phyloP scores from a whole-genome alignment of 805 yeast genomes.

The Kodamaea sagamina region DNA sequence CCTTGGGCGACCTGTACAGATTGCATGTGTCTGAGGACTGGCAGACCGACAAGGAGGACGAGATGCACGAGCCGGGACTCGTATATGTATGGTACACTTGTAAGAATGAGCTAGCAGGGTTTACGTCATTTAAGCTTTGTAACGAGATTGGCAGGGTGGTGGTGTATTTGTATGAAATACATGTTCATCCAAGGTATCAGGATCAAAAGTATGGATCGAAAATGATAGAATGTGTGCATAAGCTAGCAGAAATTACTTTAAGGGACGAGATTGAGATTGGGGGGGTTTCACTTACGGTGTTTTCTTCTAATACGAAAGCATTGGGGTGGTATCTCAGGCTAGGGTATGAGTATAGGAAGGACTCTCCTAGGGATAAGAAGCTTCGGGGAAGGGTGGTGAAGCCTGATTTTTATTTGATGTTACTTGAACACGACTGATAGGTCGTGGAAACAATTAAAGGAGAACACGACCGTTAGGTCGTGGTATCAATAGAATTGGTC shows the following conservation, averaged over 20 bases:
- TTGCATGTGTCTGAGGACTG: constrained; percentile 38
- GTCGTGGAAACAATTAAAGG: no score
- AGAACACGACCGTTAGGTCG: no score
- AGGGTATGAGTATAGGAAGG: constrained; percentile 40
- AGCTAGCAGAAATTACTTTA: constrained; percentile 25
- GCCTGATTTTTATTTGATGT: constrained; percentile 46
- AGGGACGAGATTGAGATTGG: constrained; percentile 10
- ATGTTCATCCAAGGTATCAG: constrained; percentile 40
- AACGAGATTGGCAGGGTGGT: constrained; percentile 38
- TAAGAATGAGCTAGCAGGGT: constrained; percentile 34
- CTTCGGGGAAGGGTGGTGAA: constrained; percentile 38
- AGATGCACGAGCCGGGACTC: constrained; percentile 51
- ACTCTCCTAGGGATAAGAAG: constrained; percentile 47
- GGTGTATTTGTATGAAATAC: constrained; percentile 60
- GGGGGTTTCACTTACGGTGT: constrained; percentile 52
- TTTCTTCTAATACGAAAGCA: constrained; percentile 46
- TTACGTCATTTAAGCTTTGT: constrained; percentile 49
- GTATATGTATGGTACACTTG: constrained; percentile 39
- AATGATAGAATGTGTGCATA: constrained; percentile 40
- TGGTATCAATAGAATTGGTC: no score
- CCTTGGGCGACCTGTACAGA: constrained; percentile 30
- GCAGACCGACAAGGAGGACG: constrained; percentile 44
- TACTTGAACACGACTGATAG: no score
- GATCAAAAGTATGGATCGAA: constrained; percentile 38
- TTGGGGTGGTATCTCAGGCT: constrained; percentile 42